Evolutionary conservation across 2,329 filamentous ascomycete genomes (phyloP), one percentile per base, ranked within the genome.

Genomic region (Pseudopithomyces chartarum): DNA sequence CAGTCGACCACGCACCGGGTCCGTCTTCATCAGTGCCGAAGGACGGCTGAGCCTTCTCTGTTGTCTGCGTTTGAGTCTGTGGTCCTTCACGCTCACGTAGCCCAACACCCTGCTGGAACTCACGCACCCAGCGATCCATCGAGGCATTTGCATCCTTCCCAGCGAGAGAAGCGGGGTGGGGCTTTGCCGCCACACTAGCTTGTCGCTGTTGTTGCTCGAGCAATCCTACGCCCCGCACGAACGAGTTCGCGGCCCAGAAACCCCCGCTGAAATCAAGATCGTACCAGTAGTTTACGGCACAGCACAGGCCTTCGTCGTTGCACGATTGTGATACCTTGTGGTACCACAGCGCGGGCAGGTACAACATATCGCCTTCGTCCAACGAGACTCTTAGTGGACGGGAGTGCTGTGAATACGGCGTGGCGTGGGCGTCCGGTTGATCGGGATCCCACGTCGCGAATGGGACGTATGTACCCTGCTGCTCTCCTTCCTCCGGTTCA

Each of bases 221-320:
- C 40, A 73, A 43, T 3, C 73, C 74, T 6, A 67, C 64, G 2
- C 59, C 66, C 23, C 74, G 61, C 2, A 71, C 80, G 68, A 90
- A 90, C 7, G 79, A 78, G 32, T 80, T 81, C 45, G 84, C 71
- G 2, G 88, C 83, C 76, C 88, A 92, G 34, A 92, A 84, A 0
- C 85, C 82, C 0, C 90, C 89, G 23, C 80, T 81, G 65, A 91
- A 93, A 29, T 91, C 88, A 83, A 93, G 89, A 70, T 94, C 90
- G 63, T 92, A 92, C 89, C 91, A 95, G 73, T 94, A 94, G 67
- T 95, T 95, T 36, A 92, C 87, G 1, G 91, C 90, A 54, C 90
- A 86, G 40, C 90, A 91, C 32, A 93, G 85, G 0, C 87, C 88
- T 60, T 92, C 89, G 0, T 85, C 78, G 0, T 81, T 82, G 61